phyloP scores from a whole-genome alignment of 441 rosid genomes.

The Euphorbia celastroides region DNA sequence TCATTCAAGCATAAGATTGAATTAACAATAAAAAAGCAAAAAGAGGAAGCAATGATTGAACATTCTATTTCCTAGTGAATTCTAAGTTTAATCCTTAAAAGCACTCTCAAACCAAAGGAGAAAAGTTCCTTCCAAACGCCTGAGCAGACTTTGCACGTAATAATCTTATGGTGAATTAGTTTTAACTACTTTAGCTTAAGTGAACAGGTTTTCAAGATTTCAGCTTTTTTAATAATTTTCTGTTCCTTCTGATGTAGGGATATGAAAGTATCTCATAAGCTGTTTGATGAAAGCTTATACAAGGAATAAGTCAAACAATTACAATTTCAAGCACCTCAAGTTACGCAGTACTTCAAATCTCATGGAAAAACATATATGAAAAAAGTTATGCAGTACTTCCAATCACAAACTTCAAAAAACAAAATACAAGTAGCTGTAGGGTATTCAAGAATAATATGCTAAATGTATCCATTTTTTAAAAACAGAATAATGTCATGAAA shows the following conservation, averaged over 20 bases:
- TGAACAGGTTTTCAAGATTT: neutral
- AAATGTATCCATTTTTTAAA: no score
- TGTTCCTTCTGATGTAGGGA: neutral
- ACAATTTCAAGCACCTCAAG: neutral
- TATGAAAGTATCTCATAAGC: neutral
- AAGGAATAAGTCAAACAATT: conserved; percentile 1
- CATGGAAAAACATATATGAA: no score
- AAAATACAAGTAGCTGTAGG: neutral
- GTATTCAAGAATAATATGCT: no score
- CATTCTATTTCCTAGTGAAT: neutral
- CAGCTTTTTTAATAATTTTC: neutral
- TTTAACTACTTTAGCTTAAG: neutral
- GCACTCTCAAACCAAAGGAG: neutral
- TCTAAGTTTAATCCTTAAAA: neutral
- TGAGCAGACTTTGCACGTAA: neutral
- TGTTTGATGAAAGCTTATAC: neutral
- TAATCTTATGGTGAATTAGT: neutral
- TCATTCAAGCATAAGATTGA: conserved; percentile 11
- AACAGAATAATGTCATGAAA: neutral
- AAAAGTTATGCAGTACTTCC: no score
- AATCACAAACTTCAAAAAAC: no score
- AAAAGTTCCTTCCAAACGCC: neutral
- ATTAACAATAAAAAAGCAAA: neutral
- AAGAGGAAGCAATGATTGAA: neutral
- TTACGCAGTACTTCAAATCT: neutral